Base-by-base conservation (phyloP, 2,329 filamentous ascomycete species). In the Pleomassaria siparia region DNA sequence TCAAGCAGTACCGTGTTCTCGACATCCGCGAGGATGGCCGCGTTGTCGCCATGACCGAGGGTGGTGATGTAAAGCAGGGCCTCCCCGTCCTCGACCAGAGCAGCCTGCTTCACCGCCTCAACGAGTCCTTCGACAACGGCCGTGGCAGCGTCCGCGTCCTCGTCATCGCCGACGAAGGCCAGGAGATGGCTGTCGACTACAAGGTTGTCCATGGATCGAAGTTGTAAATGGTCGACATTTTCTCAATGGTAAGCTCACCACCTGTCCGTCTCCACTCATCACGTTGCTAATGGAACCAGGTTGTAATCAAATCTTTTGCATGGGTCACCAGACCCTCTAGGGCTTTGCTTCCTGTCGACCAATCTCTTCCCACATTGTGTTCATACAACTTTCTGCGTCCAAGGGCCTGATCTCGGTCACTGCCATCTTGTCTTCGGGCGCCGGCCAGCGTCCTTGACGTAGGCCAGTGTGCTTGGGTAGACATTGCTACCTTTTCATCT, bases 1-100 rank as follows among this genome's bases (percentile, higher is more conserved):
- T 97, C 90, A 97, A 97, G 90, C 94, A 97, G 84, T 99, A 99
- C 87, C 91, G 94, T 71, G 92, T 99, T 72, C 87, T 99, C 55
- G 94, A 99, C 81, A 87, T 99, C 75, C 86, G 91, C 75, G 89
- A 95, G 60, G 91, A 86, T 66, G 80, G 82, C 69, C 76, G 78
- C 63, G 75, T 99, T 70, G 90, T 95, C 60, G 91, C 91, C 81
- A 97, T 99, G 91, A 99, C 94, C 72, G 94, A 99, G 87, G 89
- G 87, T 59, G 91, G 94, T 66, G 92, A 99, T 73, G 91, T 99
- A 82, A 97, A 97, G 88, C 91, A 96, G 79, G 85, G 83, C 66
- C 82, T 99, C 50, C 84, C 89, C 50, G 90, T 99, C 74, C 87
- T 96, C 74, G 90, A 96, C 80, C 94, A 99, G 84, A 94, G 89